Percentiles rank a stretch among this genome's conserved stretches.
Evolutionary conservation across 2,329 filamentous ascomycete genomes (phyloP).

Genomic region (Alternaria ventricosa): DNA sequence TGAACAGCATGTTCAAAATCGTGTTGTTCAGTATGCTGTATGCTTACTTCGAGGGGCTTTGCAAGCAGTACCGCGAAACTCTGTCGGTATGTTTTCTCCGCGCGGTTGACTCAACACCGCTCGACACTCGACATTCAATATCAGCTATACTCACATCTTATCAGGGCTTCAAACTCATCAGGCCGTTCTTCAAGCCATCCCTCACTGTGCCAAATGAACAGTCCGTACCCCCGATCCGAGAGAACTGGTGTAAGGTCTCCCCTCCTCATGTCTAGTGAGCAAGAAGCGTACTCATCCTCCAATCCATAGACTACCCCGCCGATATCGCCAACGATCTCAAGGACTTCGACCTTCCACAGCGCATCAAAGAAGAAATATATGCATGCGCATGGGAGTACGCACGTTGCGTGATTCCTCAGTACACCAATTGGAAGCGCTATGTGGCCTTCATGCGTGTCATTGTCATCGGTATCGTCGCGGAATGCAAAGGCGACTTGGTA

Average conservation of each 20-base stretch:
- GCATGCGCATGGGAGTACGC: constrained; percentile 31
- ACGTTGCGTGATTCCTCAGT: constrained; percentile 27
- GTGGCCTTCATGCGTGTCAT: constrained; percentile 26
- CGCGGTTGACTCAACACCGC: not conserved
- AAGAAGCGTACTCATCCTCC: not conserved
- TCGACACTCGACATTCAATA: not conserved
- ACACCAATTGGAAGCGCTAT: constrained; percentile 29
- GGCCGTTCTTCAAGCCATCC: not conserved
- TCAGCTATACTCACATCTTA: not conserved
- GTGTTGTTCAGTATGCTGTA: not conserved
- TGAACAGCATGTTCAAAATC: not conserved
- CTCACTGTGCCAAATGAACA: not conserved
- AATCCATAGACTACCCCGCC: not conserved
- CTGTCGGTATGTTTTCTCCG: not conserved
- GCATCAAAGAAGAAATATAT: constrained; percentile 14
- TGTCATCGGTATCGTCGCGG: constrained; percentile 27
- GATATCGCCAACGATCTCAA: not conserved
- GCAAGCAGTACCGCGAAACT: not conserved
- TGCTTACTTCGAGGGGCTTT: not conserved
- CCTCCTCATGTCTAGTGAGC: not conserved
- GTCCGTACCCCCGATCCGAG: not conserved
- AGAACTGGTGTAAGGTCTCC: not conserved
- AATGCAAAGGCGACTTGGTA: constrained; percentile 21
- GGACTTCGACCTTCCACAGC: not conserved
- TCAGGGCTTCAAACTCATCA: not conserved